Base-by-base conservation (phyloP, 345 rosid genomes). In the Populus deltoides region DNA sequence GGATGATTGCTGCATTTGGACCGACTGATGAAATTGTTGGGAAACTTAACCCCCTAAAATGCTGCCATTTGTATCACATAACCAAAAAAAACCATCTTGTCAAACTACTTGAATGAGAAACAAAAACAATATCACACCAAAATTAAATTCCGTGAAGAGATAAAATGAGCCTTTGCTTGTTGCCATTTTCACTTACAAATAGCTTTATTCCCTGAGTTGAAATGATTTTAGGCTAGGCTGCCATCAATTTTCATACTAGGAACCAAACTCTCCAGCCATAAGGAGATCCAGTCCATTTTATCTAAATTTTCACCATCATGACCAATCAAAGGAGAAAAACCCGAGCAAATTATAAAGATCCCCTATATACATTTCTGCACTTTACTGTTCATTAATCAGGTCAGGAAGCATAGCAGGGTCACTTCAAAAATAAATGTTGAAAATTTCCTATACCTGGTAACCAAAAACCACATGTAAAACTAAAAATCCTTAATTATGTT, bases 11-110 rank as follows among this genome's bases (percentile, higher is more conserved):
- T 5, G 97, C 98, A 86, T 96, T 93, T 80, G 95, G 87, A 83
- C 99, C 99, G 68, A 94, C 94, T 0, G 98, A 92, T 59, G 99
- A 96, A 79, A 96, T 93, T 63, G 97, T 96, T 36, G 98, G 97
- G 82, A 96, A 96, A 86, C 99, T 96, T 84, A 94, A 84, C 77
- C 98, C 98, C 85, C 94, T 89, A 80, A 96, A 96, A 86, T 88
- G 89, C 99, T 96, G 94, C 81, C 86, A 83, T 73, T 77, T 77
- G 25, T 57, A 72, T 20, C 83, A 72, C 45, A 70, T 68, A 55
- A 45, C 16, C 35, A 20, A 62, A 57, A 27, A 68, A 47, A 35
- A 67, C 1, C 22, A 17, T 77, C 59, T 72, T 69, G 55, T 51
- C 55, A 36, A 43, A 76, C 47, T 66, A 72, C 18, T 36, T 13